Conservation (phyloP, 1,284 basidiomycete species). For the Pterula multifida region DNA sequence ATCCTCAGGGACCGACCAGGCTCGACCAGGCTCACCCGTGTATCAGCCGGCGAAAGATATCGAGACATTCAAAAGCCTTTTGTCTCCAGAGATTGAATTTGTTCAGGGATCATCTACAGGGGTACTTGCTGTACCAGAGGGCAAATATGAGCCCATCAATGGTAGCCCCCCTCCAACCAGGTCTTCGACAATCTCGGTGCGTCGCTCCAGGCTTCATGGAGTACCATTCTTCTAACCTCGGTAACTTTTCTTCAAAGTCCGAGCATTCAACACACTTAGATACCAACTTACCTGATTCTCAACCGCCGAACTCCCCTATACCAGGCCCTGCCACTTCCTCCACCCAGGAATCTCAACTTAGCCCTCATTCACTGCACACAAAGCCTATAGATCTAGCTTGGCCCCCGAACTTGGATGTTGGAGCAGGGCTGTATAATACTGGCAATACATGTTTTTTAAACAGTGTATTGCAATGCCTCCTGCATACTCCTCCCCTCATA, state of each 20-base stretch:
- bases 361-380: constrained; percentile 23
- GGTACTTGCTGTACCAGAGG: constrained; percentile 50
- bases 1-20: neutral
- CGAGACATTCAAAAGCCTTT: constrained; percentile 60
- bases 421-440: constrained; percentile 73
- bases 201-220: too few relatives aligned
- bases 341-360: neutral
- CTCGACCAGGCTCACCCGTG: neutral
- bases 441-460: constrained; percentile 98
- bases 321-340: neutral
- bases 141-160: constrained; percentile 72
- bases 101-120: constrained; percentile 71
- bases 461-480: constrained; percentile 85
- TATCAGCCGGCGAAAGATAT: constrained; percentile 54
- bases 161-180: constrained; percentile 34
- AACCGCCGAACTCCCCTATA: neutral
- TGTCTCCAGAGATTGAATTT: constrained; percentile 68
- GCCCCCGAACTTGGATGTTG: constrained; percentile 36
- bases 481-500: constrained; percentile 89
- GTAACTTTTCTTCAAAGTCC: constrained; percentile 5
- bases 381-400: constrained; percentile 45
- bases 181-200: constrained; percentile 22
- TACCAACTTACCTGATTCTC: constrained; percentile 9
- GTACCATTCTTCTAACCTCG: too few relatives aligned
- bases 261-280: constrained; percentile 5